phyloP scores from a whole-genome alignment of 164 flowering plant species.

The Tinospora cordifolia region DNA sequence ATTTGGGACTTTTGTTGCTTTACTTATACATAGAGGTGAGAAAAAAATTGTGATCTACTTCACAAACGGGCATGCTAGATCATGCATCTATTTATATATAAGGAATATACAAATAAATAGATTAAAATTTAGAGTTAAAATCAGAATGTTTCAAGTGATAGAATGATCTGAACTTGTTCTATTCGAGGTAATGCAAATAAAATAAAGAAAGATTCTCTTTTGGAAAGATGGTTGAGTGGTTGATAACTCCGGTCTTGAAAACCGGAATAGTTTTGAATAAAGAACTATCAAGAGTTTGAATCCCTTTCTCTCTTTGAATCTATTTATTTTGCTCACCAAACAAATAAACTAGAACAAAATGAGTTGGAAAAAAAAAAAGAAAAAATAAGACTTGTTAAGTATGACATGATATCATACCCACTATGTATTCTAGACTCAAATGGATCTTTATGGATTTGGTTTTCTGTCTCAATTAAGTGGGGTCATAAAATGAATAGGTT shows the following conservation, averaged over 20 bases:
- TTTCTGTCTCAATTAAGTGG: too few relatives aligned
- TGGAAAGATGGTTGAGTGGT: conserved; percentile 2
- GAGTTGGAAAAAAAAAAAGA: too few relatives aligned
- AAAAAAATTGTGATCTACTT: neutral
- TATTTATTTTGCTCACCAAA: too few relatives aligned
- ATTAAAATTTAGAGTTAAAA: neutral
- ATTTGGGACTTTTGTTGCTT: neutral
- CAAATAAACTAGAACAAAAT: too few relatives aligned
- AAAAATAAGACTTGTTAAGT: too few relatives aligned
- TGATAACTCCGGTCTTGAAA: neutral
- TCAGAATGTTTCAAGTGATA: conserved; percentile 1
- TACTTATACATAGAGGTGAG: conserved; percentile 5
- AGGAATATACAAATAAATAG: neutral
- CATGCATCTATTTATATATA: neutral
- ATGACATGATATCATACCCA: too few relatives aligned
- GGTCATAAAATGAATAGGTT: too few relatives aligned
- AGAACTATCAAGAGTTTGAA: neutral
- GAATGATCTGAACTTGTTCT: neutral
- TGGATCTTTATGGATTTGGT: too few relatives aligned
- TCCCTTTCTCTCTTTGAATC: neutral
- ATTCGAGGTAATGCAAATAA: neutral
- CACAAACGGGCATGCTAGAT: conserved; percentile 4
- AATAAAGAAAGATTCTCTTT: conserved; percentile 4
- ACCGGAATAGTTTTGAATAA: neutral
- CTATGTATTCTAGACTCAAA: too few relatives aligned